Evolutionary conservation across 2,329 filamentous ascomycete genomes (phyloP).

Genomic region (Paecilomyces niveus): DNA sequence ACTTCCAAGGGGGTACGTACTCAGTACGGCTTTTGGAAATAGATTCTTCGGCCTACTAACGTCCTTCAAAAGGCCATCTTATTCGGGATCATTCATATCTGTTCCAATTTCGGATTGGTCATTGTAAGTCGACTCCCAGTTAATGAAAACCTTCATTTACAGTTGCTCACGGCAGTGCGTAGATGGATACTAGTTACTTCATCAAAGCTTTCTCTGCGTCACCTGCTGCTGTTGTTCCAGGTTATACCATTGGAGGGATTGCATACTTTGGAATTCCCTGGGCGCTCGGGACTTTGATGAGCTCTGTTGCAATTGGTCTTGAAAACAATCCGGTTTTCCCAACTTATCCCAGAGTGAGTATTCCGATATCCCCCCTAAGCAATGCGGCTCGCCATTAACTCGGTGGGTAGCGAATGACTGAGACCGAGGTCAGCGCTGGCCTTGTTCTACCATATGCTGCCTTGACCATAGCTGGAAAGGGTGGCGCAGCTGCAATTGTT

Average conservation of each 20-base stretch:
- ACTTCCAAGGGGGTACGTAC: conserved; percentile 42
- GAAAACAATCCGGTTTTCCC: conserved; percentile 46
- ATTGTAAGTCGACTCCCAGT: conserved; percentile 26
- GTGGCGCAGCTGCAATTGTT: conserved; percentile 29
- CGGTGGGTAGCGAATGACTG: conserved; percentile 25
- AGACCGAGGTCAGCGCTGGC: conserved; percentile 28
- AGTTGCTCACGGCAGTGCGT: neutral
- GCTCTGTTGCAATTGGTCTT: conserved; percentile 41
- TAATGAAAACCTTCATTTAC: neutral
- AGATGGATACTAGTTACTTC: conserved; percentile 49
- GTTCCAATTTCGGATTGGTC: conserved; percentile 47
- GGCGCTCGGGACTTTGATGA: conserved; percentile 47
- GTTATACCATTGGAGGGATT: conserved; percentile 47
- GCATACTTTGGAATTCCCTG: conserved; percentile 51
- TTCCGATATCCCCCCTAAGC: neutral
- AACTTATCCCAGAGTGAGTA: conserved; percentile 42
- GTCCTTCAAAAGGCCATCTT: conserved; percentile 34
- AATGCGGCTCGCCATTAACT: neutral
- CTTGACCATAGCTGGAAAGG: conserved; percentile 31
- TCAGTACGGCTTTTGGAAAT: conserved; percentile 40
- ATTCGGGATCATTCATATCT: conserved; percentile 44
- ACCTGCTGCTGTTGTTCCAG: conserved; percentile 43
- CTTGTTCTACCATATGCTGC: conserved; percentile 34
- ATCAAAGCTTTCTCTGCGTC: conserved; percentile 47
- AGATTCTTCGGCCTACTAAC: neutral